phyloP scores from a whole-genome alignment of 164 flowering plant genomes.

The Magnolia officinalis region DNA sequence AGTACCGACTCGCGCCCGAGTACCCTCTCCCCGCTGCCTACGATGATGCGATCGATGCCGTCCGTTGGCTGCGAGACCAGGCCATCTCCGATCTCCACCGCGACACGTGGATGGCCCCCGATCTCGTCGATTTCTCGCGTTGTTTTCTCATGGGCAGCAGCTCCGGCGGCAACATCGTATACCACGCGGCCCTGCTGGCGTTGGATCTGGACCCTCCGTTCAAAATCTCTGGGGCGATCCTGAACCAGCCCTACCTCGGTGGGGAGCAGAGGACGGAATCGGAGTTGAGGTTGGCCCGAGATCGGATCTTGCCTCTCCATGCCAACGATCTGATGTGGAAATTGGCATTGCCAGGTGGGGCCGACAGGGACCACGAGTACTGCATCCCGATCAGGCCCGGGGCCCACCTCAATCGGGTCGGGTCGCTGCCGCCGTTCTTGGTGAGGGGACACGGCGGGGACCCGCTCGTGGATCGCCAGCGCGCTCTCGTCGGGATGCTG shows the following conservation, averaged over 20 bases:
- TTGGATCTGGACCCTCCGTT: constrained; percentile 25
- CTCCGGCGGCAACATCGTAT: constrained; percentile 61
- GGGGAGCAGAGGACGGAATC: constrained; percentile 52
- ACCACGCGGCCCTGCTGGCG: constrained; percentile 43
- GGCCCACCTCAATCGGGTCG: constrained; percentile 18
- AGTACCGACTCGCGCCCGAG: constrained; percentile 59
- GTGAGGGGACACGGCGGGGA: constrained; percentile 21
- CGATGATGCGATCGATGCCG: constrained; percentile 45
- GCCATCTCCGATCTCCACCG: constrained; percentile 18
- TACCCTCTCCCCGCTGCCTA: constrained; percentile 56
- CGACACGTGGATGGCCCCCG: constrained; percentile 43
- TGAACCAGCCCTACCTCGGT: constrained; percentile 52
- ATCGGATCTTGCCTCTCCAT: constrained; percentile 35
- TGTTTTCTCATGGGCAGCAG: constrained; percentile 66
- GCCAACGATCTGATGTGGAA: constrained; percentile 49
- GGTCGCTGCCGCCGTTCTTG: constrained; percentile 38
- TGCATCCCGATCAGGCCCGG: constrained; percentile 30
- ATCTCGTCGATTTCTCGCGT: constrained; percentile 36
- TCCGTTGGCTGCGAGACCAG: constrained; percentile 27
- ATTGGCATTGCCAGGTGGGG: constrained; percentile 43
- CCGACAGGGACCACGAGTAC: constrained; percentile 56
- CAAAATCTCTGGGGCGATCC: constrained; percentile 45
- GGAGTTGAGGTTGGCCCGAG: constrained; percentile 34
- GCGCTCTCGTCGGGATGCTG: constrained; percentile 32
- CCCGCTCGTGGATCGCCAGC: constrained; percentile 33